Evolutionary conservation across 176 grass and related monocot genomes (phyloP), one percentile per base, ranked within the genome.

Genomic region (Triticum timopheevii): DNA sequence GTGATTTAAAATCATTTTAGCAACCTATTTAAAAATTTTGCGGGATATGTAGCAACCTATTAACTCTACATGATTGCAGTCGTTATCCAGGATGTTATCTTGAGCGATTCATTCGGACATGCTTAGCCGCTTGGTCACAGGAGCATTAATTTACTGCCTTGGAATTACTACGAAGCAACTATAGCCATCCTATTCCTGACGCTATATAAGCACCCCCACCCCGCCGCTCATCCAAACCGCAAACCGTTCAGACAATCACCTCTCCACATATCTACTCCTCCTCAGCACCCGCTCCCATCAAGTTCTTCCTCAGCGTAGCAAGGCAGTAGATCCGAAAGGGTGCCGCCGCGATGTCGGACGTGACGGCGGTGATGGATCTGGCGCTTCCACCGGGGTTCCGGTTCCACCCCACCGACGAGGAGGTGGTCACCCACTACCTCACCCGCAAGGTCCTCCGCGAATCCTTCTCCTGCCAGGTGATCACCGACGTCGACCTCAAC

Each of bases 361-460:
- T 75, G 65, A 78, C 84, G 83, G 69, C 72, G 54, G 61, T n/a
- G 90, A 61, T 79, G 30, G 69, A 82, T 40, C 80, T 75, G 6
- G 89, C 87, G 5, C 73, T 99, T 44, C 94, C 97, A 15, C 94
- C 94, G 19, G 97, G 97, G 1, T 99, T 99, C 87, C 79, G 97
- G 5, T 99, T 97, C 85, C 97, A 99, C 83, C 97, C 97, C 10
- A 93, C 92, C 5, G 97, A 99, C 49, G 97, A 93, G 52, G 97
- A 99, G 89, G 78, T 99, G 11, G 79, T 96, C 0, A 31, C 89
- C 33, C 36, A 90, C 83, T 97, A 99, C 90, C 89, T 99, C 27
- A 80, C 85, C 8, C 87, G 5, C 5, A 97, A 99, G 84, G 85
- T 67, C 56, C 50, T 88, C 39, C 10, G 86, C 77, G 36, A 38